Evolutionary conservation across 768 basidiomycete genomes (phyloP), one percentile per base, ranked within the genome.

Genomic region (Tylopilus sp.): DNA sequence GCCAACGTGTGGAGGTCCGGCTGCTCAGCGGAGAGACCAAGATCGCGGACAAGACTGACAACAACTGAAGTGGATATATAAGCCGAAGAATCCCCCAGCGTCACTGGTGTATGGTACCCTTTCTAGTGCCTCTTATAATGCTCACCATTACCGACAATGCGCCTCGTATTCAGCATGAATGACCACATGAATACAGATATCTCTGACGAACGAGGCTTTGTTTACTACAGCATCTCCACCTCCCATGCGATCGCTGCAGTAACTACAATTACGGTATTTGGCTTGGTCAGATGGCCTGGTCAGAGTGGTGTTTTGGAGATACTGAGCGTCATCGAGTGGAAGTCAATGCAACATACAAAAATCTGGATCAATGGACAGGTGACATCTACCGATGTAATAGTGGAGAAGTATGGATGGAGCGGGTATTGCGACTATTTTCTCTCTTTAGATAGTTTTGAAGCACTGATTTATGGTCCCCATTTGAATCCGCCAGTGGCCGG

Each of bases 401-500:
- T 65, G 11, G 44, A 39, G 20, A 40, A 46, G 22, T 59, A 52
- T 1, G 0, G 23, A 4, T 64, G 62, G 60, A 51, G 35, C 28
- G 53, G 46, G 64, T 65, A 33, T n/a, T n/a, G n/a, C n/a, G n/a
- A n/a, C n/a, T n/a, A n/a, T 62, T 56, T 26, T 17, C n/a, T 43
- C 33, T 13, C 6, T 15, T 42, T 39, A 10, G 8, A 15, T n/a
- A 28, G n/a, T n/a, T n/a, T n/a, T 15, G 12, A 33, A 33, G 13
- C 12, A 13, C 13, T 26, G 2, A 12, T 26, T 17, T 15, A 18
- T 8, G 18, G 43, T 18, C 22, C 3, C 7, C n/a, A n/a, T n/a
- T n/a, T n/a, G n/a, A n/a, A n/a, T n/a, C n/a, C n/a, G 9, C 10
- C 30, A 73, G 71, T 28, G 60, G 62, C 21, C 68, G 65, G 18